Base-by-base conservation (phyloP, 2,329 filamentous ascomycete genomes). In the Colletotrichum paranaense region DNA sequence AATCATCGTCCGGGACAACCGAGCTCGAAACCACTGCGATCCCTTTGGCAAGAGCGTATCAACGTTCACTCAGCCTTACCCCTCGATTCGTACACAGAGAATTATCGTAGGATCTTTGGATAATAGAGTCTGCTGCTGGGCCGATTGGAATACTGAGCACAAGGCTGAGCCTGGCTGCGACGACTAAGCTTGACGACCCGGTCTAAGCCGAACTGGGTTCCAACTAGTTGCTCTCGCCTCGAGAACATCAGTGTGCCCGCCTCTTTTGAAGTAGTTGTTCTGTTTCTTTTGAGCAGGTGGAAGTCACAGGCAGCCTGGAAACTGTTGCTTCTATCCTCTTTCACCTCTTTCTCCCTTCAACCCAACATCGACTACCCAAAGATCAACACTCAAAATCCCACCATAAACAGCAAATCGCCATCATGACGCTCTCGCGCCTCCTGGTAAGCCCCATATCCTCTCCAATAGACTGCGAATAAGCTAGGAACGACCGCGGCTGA, bases 131-230 rank as follows among this genome's bases (percentile, higher is more conserved):
- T 26, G 1, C 59, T 30, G 11, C 53, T 49, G 38, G 58, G 30
- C 53, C 42, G 24, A 63, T 62, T 60, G 42, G 24, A 28, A 49
- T 9, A 49, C 19, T 14, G 32, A 28, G 35, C 52, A 58, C 49
- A 69, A 65, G 56, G 60, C 56, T 60, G 66, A 69, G 60, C 32
- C 32, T 42, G 53, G n/a, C 42, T 65, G 60, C 66, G 67, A 70
- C 70, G 56, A 35, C 55, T 5, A 52, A 49, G 32, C 66, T 62
- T 58, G 19, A 49, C 42, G 42, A n/a, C 42, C 1, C 6, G 4
- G 16, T 49, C 30, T 42, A 11, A 35, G 49, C 8, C 26, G 28
- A 38, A 24, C 52, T 52, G 0, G 52, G 32, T 46, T n/a, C 12
- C 30, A 46, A 60, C 55, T 22, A 49, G 42, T 46, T 46, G 55